Evolutionary conservation across 345 rosid species (phyloP), one percentile per base, ranked within the genome.

Genomic region (Erysimum cheiranthoides): DNA sequence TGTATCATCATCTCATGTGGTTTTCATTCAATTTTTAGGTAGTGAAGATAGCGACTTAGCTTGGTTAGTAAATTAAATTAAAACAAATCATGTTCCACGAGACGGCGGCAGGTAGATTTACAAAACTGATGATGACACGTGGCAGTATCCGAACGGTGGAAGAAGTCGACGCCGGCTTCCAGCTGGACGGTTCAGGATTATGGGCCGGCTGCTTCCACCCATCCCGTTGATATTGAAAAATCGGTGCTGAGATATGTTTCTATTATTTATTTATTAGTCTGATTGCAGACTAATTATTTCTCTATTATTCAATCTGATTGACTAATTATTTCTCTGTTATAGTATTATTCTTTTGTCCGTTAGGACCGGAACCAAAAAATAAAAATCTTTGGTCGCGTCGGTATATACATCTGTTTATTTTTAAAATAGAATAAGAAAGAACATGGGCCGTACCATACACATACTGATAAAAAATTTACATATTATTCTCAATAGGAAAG

Each of bases 121-220:
- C n/a, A n/a, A n/a, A n/a, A 21, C 3, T 6, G 8, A 28, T 27
- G 10, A 32, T 6, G 6, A 16, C 32, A 68, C 56, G 62, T 75
- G 74, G 31, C 61, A 10, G 16, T 14, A 77, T 70, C 71, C 5
- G 0, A 56, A 56, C 67, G 72, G 60, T 36, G 38, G 35, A 77
- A 18, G 1, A 70, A 54, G 75, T 70, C 34, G 61, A 36, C 39
- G 76, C 66, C 76, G 80, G 72, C 45, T 28, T 54, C 61, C n/a
- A 43, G 63, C 75, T 64, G 72, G 67, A 77, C 67, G 80, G 61
- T 56, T 71, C 47, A 28, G 61, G 64, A 57, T 67, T 56, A 46
- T 70, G 66, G 71, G 72, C 71, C 71, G 76, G 75, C 69, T 39
- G 66, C 21, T 73, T 62, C 70, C 43, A 11, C 60, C 76, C 13